Evolutionary conservation across 352 stramenopile species (phyloP), one percentile per base, ranked within the genome.

Genomic region (Phytophthora idaei): DNA sequence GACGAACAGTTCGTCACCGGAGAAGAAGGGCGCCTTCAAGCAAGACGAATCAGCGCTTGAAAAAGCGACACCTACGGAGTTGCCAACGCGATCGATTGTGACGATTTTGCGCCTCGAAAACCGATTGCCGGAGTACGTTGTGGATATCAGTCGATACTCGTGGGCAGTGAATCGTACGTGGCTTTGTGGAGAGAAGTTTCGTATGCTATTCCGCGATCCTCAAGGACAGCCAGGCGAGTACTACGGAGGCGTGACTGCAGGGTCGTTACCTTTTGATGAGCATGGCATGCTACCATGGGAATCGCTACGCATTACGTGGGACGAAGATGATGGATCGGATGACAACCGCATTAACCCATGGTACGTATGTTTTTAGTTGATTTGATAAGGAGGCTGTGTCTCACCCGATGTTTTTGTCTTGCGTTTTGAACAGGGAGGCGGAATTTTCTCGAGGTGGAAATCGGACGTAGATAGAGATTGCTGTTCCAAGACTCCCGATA

Each of bases 261-360:
- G 87, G 5, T 88, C 85, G 2, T 73, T 93, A 25, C 81, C 83
- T 9, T 93, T 89, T 32, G 53, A 78, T 31, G 44, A 57, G 6
- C 81, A 84, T 59, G 85, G 85, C 0, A 69, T 95, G 54, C 54
- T 95, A n/a, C 83, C 83, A 10, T 95, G 87, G 85, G 87, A 95
- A 67, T 76, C 85, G 7, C 69, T 93, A 37, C 85, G 83, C 17
- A 80, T 95, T 61, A 89, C 86, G 42, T 95, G 87, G 87, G 85
- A 95, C 47, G 84, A 94, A 85, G 85, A 93, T 57, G 87, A 93
- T 48, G 87, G 87, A 31, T 87, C 82, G 21, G 83, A 92, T 39
- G 83, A 93, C 66, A 91, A 82, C 65, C 80, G 85, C 48, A 90
- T 95, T 57, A 95, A 95, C 49, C 87, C 87, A 51, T 95, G 87